These are phyloP conservation scores for Cokeromyces recurvatus DNA, from an alignment of 371 early-diverging fungal species.

Conservation along the genomic window DNA sequence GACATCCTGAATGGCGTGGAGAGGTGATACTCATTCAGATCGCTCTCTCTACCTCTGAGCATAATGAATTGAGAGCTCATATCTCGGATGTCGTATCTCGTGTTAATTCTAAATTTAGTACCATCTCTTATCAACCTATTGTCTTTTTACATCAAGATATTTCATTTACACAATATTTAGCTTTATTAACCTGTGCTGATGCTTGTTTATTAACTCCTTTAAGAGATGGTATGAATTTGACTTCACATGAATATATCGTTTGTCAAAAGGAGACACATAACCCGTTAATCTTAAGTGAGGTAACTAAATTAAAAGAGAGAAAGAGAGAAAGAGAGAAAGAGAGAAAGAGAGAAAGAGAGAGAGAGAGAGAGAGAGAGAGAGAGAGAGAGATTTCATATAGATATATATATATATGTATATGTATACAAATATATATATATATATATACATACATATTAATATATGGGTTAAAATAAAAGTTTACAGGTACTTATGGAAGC, in stretches of 20 bases:
- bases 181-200: constrained; percentile 87
- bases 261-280: constrained; percentile 83
- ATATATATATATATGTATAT: too few species aligned
- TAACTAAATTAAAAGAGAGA: constrained; percentile 9
- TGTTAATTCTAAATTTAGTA: constrained; percentile 92
- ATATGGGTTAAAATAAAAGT: too few species aligned
- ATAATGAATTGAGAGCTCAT: constrained; percentile 71
- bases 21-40: constrained; percentile 76
- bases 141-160: constrained; percentile 88
- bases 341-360: too few species aligned
- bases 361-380: neutral
- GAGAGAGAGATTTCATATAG: too few species aligned
- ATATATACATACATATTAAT: too few species aligned
- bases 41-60: constrained; percentile 63
- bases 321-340: too few species aligned
- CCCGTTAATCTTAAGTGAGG: constrained; percentile 85
- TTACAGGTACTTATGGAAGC: constrained; percentile 93
- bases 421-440: too few species aligned
- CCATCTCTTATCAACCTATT: constrained; percentile 90
- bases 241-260: constrained; percentile 93
- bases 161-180: constrained; percentile 86
- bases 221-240: constrained; percentile 97
- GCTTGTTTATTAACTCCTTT: constrained; percentile 89
- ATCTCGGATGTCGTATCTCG: constrained; percentile 83
- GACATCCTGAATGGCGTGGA: constrained; percentile 87